Evolutionary conservation across 1,139 yeast species (phyloP).

Genomic region (Blastobotrys persicus): DNA sequence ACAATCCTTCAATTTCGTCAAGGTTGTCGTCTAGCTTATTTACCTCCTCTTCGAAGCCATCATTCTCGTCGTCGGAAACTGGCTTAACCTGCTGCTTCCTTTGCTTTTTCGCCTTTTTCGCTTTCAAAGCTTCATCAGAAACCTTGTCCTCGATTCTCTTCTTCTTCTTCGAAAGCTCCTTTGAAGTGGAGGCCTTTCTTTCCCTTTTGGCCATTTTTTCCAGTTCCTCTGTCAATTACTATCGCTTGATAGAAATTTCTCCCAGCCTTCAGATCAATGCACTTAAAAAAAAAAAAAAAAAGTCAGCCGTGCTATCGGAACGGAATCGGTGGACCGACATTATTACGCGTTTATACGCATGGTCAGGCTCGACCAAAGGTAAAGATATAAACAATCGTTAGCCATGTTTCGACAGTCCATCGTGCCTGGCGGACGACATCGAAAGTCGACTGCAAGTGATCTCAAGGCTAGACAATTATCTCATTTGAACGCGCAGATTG

Average conservation of each 20-base stretch:
- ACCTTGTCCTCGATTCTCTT: slow-evolving; percentile 10
- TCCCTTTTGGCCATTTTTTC: slow-evolving; percentile 12
- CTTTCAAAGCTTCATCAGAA: slow-evolving; percentile 14
- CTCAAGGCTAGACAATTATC: slow-evolving; percentile 49
- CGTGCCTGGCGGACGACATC: slow-evolving; percentile 17
- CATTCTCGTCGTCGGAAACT: slow-evolving; percentile 25
- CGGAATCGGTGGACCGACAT: background rate
- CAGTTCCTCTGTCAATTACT: background rate
- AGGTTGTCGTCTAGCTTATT: slow-evolving; percentile 31
- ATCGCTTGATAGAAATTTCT: background rate
- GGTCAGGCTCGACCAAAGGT: background rate
- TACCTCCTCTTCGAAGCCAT: slow-evolving; percentile 22
- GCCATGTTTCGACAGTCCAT: slow-evolving; percentile 22
- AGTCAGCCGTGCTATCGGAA: slow-evolving; percentile 7
- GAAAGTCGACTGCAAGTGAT: slow-evolving; percentile 3
- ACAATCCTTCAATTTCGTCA: slow-evolving; percentile 26
- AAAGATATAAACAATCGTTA: background rate
- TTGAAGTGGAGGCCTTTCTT: slow-evolving; percentile 12
- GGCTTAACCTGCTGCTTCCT: slow-evolving; percentile 19
- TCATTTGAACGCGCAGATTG: slow-evolving; percentile 61
- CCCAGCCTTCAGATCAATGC: background rate
- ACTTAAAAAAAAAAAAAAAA: slow-evolving; percentile 11
- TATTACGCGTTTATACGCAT: background rate
- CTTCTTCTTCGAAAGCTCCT: slow-evolving; percentile 10
- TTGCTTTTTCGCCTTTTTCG: slow-evolving; percentile 18